Conservation (phyloP, 208 protist species). For the Leishmania major region DNA sequence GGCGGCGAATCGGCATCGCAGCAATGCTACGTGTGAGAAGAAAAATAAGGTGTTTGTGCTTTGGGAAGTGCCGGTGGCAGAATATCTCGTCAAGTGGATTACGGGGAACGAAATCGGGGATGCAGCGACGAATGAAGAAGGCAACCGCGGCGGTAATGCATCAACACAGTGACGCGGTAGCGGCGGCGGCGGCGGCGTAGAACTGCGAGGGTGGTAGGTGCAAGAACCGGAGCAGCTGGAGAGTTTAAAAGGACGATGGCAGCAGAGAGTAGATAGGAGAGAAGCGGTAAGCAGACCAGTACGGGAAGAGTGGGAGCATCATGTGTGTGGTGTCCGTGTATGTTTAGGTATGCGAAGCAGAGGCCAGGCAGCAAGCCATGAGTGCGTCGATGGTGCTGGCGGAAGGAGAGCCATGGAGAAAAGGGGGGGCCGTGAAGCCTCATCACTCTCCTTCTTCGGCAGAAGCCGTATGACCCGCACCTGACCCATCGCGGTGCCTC, state of each 20-base stretch:
- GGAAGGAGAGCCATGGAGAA: background rate
- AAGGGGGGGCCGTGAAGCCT: background rate
- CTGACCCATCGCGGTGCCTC: background rate
- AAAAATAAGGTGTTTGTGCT: background rate
- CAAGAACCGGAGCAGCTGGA: too few species aligned
- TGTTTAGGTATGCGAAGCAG: constrained; percentile 1
- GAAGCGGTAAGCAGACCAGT: background rate
- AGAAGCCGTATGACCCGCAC: background rate
- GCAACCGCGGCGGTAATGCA: background rate
- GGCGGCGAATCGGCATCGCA: constrained; percentile 27
- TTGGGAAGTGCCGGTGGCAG: background rate
- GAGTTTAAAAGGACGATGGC: background rate
- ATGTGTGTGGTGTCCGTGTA: background rate
- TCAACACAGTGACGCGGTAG: background rate
- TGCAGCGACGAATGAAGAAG: background rate
- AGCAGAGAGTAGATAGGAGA: background rate
- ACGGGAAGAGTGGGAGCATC: background rate
- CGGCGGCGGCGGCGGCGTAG: background rate
- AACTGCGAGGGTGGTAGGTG: background rate
- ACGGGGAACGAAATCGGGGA: background rate
- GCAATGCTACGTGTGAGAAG: background rate
- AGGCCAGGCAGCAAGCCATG: background rate
- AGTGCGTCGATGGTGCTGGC: background rate
- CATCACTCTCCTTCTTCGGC: background rate
- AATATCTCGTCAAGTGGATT: background rate